phyloP scores from a whole-genome alignment of 257 asterid species.

The Solanum verrucosum region DNA sequence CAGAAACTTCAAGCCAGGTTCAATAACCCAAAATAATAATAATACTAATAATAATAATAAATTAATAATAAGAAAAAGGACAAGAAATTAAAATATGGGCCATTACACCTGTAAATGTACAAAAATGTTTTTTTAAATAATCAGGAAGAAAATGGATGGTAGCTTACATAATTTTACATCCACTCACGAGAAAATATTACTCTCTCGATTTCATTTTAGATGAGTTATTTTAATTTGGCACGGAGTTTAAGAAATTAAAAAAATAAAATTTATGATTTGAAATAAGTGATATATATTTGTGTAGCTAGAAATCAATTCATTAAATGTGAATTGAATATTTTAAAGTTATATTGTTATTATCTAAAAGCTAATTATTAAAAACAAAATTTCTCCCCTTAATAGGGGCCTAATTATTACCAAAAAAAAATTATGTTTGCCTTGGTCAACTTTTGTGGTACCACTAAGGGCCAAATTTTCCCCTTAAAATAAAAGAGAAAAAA shows the following conservation, averaged over 20 bases:
- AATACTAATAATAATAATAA: neutral
- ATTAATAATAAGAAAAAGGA: neutral
- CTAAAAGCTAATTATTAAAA: neutral
- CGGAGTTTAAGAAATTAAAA: too few relatives aligned
- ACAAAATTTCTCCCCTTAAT: neutral
- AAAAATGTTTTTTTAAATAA: neutral
- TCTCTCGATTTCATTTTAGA: too few relatives aligned
- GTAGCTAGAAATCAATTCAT: too few relatives aligned
- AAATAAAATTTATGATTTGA: too few relatives aligned
- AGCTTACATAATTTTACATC: neutral
- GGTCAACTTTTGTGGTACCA: constrained; percentile 11
- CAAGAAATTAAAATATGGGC: neutral
- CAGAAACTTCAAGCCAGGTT: neutral
- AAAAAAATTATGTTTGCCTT: neutral
- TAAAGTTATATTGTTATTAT: neutral
- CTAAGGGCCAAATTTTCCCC: neutral
- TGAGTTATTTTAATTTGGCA: too few relatives aligned
- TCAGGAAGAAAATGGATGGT: neutral
- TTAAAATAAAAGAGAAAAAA: neutral
- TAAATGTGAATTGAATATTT: too few relatives aligned
- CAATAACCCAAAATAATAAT: neutral
- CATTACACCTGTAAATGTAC: neutral
- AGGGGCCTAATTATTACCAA: neutral
- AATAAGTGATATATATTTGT: too few relatives aligned
- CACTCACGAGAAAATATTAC: neutral